Evolutionary conservation across 1,284 basidiomycete species (phyloP).

Genomic region (Takashimella tepidaria): DNA sequence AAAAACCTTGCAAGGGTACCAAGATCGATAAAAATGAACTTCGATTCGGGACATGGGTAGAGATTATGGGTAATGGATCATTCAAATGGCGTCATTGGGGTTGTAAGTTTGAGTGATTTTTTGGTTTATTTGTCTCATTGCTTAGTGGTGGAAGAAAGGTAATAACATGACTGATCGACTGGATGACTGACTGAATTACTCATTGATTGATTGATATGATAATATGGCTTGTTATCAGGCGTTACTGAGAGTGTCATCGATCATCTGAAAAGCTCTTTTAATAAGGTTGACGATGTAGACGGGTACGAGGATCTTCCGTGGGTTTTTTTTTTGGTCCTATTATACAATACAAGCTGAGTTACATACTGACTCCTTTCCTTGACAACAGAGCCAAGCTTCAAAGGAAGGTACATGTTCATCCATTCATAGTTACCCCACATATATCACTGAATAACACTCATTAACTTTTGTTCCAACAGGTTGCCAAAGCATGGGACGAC

Average conservation of each 20-base stretch:
- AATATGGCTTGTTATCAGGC: slow-evolving; percentile 80
- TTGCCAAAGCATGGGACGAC: slow-evolving; percentile 63
- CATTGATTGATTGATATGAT: slow-evolving; percentile 31
- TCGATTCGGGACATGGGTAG: slow-evolving; percentile 69
- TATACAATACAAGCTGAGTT: slow-evolving; percentile 51
- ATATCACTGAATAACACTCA: too few species aligned
- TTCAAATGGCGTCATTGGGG: slow-evolving; percentile 54
- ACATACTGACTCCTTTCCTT: background rate
- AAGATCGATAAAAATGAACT: slow-evolving; percentile 66
- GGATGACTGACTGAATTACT: slow-evolving; percentile 9
- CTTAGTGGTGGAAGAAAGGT: background rate
- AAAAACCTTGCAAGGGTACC: slow-evolving; percentile 75
- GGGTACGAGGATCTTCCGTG: slow-evolving; percentile 46
- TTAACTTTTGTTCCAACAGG: too few species aligned
- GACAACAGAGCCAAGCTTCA: slow-evolving; percentile 54
- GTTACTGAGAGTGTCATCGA: slow-evolving; percentile 61
- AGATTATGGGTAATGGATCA: slow-evolving; percentile 62
- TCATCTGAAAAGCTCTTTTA: slow-evolving; percentile 65
- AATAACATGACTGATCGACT: slow-evolving; percentile 9
- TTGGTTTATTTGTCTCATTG: background rate
- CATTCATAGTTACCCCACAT: too few species aligned
- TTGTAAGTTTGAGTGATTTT: slow-evolving; percentile 40
- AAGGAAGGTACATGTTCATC: slow-evolving; percentile 45
- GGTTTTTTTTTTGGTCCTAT: slow-evolving; percentile 9
- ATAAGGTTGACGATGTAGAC: slow-evolving; percentile 54